phyloP scores from a whole-genome alignment of 305 asterid genomes.

The Plantago coronopus region DNA sequence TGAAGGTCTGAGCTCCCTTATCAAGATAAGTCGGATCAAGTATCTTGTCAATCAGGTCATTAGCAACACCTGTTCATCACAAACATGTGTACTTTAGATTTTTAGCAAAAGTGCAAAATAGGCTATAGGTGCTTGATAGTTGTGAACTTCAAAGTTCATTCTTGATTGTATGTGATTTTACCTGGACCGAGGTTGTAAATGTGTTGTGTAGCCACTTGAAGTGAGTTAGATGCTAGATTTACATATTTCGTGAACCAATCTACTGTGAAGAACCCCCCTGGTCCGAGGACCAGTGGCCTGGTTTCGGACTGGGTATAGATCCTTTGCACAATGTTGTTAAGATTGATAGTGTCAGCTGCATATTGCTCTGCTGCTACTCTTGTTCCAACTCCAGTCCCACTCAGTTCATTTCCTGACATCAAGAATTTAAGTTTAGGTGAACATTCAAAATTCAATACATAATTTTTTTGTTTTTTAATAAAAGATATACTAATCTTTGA shows the following conservation, averaged over 20 bases:
- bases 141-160: no score
- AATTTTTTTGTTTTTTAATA: no score
- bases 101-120: not conserved
- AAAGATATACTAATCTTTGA: no score
- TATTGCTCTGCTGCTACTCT: constrained; percentile 65
- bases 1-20: constrained; percentile 48
- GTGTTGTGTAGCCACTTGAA: constrained; percentile 77
- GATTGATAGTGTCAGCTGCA: constrained; percentile 43
- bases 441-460: not conserved
- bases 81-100: not conserved
- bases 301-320: constrained; percentile 37
- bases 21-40: constrained; percentile 70
- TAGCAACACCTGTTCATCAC: constrained; percentile 46
- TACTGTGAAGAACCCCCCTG: constrained; percentile 74
- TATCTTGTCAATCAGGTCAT: constrained; percentile 68
- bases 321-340: constrained; percentile 42
- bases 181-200: constrained; percentile 96
- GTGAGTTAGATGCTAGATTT: constrained; percentile 38
- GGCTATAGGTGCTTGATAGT: not conserved
- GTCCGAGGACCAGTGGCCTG: constrained; percentile 69
- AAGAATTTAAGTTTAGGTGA: not conserved
- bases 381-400: constrained; percentile 74
- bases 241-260: constrained; percentile 54
- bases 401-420: constrained; percentile 71
- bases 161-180: constrained; percentile 16